Conservation (phyloP, 2,329 filamentous ascomycete genomes). For the Aspergillus aculeatinus region DNA sequence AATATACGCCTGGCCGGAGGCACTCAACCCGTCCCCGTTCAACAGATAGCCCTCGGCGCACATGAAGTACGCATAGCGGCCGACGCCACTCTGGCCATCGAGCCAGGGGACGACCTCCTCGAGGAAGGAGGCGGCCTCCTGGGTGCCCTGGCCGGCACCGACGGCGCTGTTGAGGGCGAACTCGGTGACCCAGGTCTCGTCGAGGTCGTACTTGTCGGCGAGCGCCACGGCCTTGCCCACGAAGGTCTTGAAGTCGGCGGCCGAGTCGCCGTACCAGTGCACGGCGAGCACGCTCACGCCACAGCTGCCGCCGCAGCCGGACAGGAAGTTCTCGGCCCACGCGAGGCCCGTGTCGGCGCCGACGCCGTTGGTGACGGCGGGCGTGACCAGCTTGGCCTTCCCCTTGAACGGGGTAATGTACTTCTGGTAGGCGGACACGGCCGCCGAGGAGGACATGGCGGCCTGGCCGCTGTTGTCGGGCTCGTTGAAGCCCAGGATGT, state of each 20-base stretch:
- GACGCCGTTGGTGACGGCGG: constrained; percentile 42
- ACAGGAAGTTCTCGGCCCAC: constrained; percentile 45
- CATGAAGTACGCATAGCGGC: constrained; percentile 46
- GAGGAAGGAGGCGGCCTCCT: constrained; percentile 37
- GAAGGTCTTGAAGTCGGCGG: constrained; percentile 40
- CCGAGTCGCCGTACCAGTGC: constrained; percentile 45
- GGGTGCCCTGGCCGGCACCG: constrained; percentile 21
- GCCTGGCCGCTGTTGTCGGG: constrained; percentile 43
- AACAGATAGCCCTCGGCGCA: constrained; percentile 36
- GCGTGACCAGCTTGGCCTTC: constrained; percentile 43
- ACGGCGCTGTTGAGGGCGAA: constrained; percentile 39
- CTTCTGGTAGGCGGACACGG: constrained; percentile 36
- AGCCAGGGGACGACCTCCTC: constrained; percentile 40
- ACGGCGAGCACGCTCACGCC: constrained; percentile 43
- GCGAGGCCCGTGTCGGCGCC: constrained; percentile 34
- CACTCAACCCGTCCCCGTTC: constrained; percentile 25
- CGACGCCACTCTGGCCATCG: constrained; percentile 38
- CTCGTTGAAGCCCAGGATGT: constrained; percentile 50
- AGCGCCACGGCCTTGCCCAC: constrained; percentile 37
- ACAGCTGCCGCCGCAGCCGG: constrained; percentile 38
- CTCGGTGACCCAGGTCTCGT: constrained; percentile 49
- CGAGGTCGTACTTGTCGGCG: constrained; percentile 33
- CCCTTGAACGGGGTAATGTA: constrained; percentile 41
- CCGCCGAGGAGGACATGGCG: constrained; percentile 38
- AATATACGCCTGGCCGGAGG: constrained; percentile 33